Conservation (phyloP, 2,329 filamentous ascomycete species). For the Ceratocystis diversiconidia region DNA sequence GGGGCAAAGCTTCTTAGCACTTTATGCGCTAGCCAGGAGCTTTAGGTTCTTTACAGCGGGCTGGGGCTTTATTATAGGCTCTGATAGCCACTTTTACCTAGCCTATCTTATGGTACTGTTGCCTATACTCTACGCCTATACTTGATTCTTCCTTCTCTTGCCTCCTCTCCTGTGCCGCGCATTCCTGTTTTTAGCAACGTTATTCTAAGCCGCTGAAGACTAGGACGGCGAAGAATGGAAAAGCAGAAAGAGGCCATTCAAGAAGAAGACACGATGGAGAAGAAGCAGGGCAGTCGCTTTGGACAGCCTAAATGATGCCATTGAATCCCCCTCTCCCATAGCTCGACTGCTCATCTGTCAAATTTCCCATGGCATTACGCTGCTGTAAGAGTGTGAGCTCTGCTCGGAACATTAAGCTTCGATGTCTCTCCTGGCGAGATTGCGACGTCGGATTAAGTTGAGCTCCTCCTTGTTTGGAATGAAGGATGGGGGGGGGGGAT, state of each 20-base stretch:
- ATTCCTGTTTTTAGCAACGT: neutral
- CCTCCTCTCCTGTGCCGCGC: neutral
- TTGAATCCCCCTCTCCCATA: too few relatives aligned
- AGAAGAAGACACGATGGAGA: neutral
- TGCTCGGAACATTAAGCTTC: neutral
- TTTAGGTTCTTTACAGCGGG: too few relatives aligned
- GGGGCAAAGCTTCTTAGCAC: too few relatives aligned
- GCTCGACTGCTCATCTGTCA: neutral
- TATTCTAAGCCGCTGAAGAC: neutral
- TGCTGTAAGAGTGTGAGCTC: neutral
- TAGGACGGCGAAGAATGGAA: too few relatives aligned
- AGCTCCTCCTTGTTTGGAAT: neutral
- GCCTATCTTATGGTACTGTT: too few relatives aligned
- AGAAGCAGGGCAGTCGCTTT: too few relatives aligned
- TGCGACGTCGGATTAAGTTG: neutral
- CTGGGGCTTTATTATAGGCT: too few relatives aligned
- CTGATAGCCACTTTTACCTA: too few relatives aligned
- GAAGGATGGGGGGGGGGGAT: neutral
- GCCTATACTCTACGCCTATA: too few relatives aligned
- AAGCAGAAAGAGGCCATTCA: neutral
- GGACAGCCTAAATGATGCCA: too few relatives aligned
- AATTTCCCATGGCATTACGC: neutral
- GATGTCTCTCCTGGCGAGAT: slow-evolving; percentile 1
- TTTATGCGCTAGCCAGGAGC: too few relatives aligned
- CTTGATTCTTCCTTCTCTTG: too few relatives aligned